Evolutionary conservation across 75 land plant genomes (phyloP).

Genomic region (Adiantum capillusveneris): DNA sequence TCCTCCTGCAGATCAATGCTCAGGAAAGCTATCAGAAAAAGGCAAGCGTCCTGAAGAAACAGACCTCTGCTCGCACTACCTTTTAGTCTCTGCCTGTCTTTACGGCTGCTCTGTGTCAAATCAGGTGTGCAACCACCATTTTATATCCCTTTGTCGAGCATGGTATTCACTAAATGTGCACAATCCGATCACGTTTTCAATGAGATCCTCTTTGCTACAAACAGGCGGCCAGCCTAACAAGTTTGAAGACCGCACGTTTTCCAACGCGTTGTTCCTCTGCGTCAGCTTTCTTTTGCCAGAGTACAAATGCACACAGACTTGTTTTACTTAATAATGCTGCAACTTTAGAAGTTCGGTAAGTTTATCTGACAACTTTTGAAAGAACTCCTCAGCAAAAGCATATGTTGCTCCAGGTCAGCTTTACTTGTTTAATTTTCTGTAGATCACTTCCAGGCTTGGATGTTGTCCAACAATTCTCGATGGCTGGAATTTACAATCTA

Average conservation of each 20-base stretch:
- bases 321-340: conserved; percentile 16
- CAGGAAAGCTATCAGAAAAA: too few species aligned
- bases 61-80: not conserved
- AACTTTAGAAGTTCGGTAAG: conserved; percentile 18
- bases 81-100: not conserved
- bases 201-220: too few species aligned
- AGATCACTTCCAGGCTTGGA: conserved; percentile 35
- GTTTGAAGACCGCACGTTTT: conserved; percentile 13
- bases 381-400: too few species aligned
- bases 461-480: conserved; percentile 14
- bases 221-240: not conserved
- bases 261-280: conserved; percentile 12
- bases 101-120: not conserved
- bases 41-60: too few species aligned
- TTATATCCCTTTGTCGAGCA: too few species aligned
- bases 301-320: conserved; percentile 7
- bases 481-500: conserved; percentile 14
- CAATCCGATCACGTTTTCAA: too few species aligned
- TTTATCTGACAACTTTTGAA: not conserved
- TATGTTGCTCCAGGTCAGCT: too few species aligned
- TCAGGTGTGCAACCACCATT: not conserved
- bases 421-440: not conserved
- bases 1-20: too few species aligned
- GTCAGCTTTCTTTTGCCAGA: conserved; percentile 8
- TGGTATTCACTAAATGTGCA: too few species aligned